Evolutionary conservation across 176 grass and related monocot genomes (phyloP), one percentile per base, ranked within the genome.

Genomic region (Juncus effusus): DNA sequence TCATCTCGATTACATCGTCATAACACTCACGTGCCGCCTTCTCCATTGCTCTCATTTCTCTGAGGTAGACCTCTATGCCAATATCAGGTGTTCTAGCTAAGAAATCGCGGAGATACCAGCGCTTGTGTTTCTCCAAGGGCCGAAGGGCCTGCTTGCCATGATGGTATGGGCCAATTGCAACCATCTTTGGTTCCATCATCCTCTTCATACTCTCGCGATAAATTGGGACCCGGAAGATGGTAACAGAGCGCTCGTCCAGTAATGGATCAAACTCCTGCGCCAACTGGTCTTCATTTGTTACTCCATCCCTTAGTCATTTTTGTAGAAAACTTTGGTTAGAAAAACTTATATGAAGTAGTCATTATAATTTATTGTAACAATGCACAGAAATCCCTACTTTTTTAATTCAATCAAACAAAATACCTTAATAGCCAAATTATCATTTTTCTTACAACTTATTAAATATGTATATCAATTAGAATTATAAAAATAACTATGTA

Each of bases 151-250:
- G 3, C 61, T 63, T 40, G 9, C 37, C 36, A n/a, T 36, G 56
- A 59, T 59, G 56, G 35, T 42, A 63, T 2, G 61, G 61, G 13
- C 61, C 61, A 42, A 63, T 42, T 42, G 61, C 38, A 38, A 63
- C 37, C 9, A 13, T 44, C 36, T 13, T 38, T 12, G 61, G 61
- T 13, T 5, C 36, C 9, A 38, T 13, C 13, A 63, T 13, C 5
- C 40, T 12, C 9, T 63, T 63, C 13, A 40, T 9, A 42, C 9
- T 38, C 10, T 61, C 5, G 36, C 6, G 38, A 38, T 5, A 63
- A 40, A 13, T n/a, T 6, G 61, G 61, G 37, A 63, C 8, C 38
- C 36, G 61, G 40, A 63, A 63, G 10, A 63, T 63, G 37, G 61
- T 63, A 2, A 42, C 37, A 2, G 0, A 6, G 10, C 14, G 1